Base-by-base conservation (phyloP, 2,329 filamentous ascomycete genomes). In the Aspergillus fijiensis region DNA sequence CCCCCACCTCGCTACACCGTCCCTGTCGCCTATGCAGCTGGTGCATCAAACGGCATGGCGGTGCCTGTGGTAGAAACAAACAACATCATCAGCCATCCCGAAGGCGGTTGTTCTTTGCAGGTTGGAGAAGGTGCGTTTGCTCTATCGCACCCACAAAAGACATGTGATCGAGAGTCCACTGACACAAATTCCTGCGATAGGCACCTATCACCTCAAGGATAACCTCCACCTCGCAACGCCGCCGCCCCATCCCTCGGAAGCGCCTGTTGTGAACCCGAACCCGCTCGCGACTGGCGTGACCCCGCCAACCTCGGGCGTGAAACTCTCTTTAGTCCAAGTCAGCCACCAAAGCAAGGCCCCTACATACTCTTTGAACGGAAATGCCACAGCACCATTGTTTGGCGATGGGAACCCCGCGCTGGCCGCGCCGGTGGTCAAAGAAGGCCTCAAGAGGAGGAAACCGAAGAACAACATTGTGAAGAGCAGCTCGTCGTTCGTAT, bases 401-500 rank as follows among this genome's bases (percentile, higher is more conserved):
- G 94, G 94, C 7, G 91, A 95, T 69, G 90, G 90, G 56, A 98
- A 96, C 72, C 84, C 88, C 6, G 84, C 91, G 27, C 81, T 98
- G 31, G 80, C 83, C 11, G 73, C 86, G 3, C 81, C 83, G 19
- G 83, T 84, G 55, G 81, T 91, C 70, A 91, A 93, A 70, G 84
- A 85, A 47, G 79, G 80, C 10, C 73, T 81, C 25, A 97, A 97
- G 81, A 85, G 87, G 73, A 86, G 89, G 71, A 99, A 99, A 76
- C 95, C 95, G 2, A 99, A 98, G 83, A 98, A 94, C 77, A 98
- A 96, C 75, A 95, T 99, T 75, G 88, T 94, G 55, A 99, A 99
- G 82, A 98, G 92, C 79, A 98, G 96, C 76, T 99, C 95, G 10
- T 96, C 94, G 0, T 99, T 97, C 72, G 95, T 99, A 31, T 97